These are phyloP conservation scores for Pouteria campechiana DNA, from an alignment of 179 eudicot species.

Conservation along the genomic window DNA sequence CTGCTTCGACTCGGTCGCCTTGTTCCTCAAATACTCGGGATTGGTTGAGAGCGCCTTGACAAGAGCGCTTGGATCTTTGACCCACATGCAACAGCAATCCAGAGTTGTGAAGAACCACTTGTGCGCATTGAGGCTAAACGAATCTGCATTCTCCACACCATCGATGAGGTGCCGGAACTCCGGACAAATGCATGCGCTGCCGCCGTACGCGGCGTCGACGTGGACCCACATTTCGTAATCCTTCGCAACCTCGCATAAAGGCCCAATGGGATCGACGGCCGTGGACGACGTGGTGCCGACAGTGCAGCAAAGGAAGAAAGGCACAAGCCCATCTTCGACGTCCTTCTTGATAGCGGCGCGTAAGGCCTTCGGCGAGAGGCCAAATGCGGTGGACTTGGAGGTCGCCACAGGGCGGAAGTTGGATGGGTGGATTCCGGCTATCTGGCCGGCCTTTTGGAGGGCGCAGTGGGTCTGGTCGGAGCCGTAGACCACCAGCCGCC, in stretches of 20 bases:
- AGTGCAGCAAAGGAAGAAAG: conserved; percentile 29
- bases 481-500: conserved; percentile 23
- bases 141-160: conserved; percentile 23
- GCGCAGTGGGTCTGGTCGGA: conserved; percentile 47
- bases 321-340: conserved; percentile 22
- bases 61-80: conserved; percentile 21
- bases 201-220: conserved; percentile 37
- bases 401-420: conserved; percentile 22
- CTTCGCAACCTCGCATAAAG: conserved; percentile 21
- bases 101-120: conserved; percentile 34
- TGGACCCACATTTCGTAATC: conserved; percentile 28
- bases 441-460: conserved; percentile 25
- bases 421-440: conserved; percentile 23
- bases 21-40: conserved; percentile 20
- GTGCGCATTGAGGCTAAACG: conserved; percentile 37
- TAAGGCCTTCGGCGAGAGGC: conserved; percentile 12
- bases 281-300: conserved; percentile 36
- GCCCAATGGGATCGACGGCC: conserved; percentile 28
- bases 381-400: conserved; percentile 1
- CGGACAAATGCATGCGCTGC: conserved; percentile 37
- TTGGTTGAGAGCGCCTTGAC: conserved; percentile 20
- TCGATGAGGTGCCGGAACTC: conserved; percentile 25
- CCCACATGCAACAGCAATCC: conserved; percentile 40
- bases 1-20: conserved; percentile 14
- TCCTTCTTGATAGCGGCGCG: conserved; percentile 10